Conservation (phyloP, 2,329 filamentous ascomycete species). For the Anisogramma anomala region DNA sequence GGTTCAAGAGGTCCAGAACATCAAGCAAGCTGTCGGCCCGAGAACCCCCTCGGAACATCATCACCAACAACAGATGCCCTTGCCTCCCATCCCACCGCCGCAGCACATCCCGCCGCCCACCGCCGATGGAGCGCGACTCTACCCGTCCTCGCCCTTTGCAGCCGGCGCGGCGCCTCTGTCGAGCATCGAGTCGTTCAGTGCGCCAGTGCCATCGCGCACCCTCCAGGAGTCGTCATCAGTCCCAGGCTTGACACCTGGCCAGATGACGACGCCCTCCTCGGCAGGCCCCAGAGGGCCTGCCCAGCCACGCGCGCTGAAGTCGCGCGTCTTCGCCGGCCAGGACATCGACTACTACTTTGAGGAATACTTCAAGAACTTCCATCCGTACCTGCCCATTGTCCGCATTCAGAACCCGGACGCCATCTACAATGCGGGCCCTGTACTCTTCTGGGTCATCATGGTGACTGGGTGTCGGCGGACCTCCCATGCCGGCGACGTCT, state of each 20-base stretch:
- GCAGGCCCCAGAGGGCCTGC: slow-evolving; percentile 18
- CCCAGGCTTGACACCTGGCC: slow-evolving; percentile 18
- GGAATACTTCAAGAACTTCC: slow-evolving; percentile 42
- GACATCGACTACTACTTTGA: slow-evolving; percentile 47
- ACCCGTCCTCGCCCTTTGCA: slow-evolving; percentile 4
- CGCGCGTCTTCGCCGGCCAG: slow-evolving; percentile 36
- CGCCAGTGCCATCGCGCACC: slow-evolving; percentile 14
- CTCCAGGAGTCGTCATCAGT: slow-evolving; percentile 5
- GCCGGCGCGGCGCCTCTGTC: slow-evolving; percentile 6
- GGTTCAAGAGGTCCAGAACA: slow-evolving; percentile 41
- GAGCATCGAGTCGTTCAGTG: slow-evolving; percentile 15
- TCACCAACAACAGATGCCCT: slow-evolving; percentile 8
- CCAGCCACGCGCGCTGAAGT: slow-evolving; percentile 34
- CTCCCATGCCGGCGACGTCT: slow-evolving; percentile 29
- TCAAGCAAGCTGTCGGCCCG: slow-evolving; percentile 38
- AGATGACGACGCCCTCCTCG: slow-evolving; percentile 21
- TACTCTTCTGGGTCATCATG: slow-evolving; percentile 45
- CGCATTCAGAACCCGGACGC: slow-evolving; percentile 38
- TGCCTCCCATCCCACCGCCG: slow-evolving; percentile 15
- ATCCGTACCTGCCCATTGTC: slow-evolving; percentile 41
- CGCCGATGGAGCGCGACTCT: slow-evolving; percentile 6
- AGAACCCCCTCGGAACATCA: slow-evolving; percentile 3
- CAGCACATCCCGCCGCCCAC: slow-evolving; percentile 8
- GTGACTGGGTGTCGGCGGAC: slow-evolving; percentile 39
- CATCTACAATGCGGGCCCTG: slow-evolving; percentile 34